Base-by-base conservation (phyloP, 495 filamentous ascomycete genomes). In the Talaromyces ruber region DNA sequence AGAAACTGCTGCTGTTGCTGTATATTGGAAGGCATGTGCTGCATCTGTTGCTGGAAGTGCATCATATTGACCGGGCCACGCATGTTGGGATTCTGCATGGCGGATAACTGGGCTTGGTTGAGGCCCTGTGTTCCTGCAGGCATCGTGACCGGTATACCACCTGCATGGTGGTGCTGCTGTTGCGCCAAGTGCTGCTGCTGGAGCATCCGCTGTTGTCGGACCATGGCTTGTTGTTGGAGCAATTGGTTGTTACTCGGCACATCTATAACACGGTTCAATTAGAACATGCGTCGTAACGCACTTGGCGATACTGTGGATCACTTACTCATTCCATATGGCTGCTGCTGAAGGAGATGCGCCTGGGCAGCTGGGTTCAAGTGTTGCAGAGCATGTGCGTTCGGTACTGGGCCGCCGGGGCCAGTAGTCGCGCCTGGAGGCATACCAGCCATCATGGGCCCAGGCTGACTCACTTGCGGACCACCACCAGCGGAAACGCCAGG, bases 401-500 rank as follows among this genome's bases (percentile, higher is more conserved):
- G 89, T 34, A 80, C 82, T 34, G 75, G 85, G 58, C 81, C 82
- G 51, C 84, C 79, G 64, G 80, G 78, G 43, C 74, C 78, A 45
- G 73, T 72, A 28, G 78, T 79, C 60, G 79, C 81, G 53, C 84
- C 89, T 52, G 88, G 88, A 66, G 89, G 88, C 85, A 96, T 93
- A 7, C 84, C 87, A 60, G 76, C 89, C 88, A 93, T 86, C 82
- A 88, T 84, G 63, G 89, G 86, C 25, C 87, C 88, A 28, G 86
- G 82, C 63, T 93, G 89, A 67, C 82, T 91, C 34, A 93, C 90
- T 66, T 94, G 91, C 55, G 86, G 84, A 43, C 83, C 85, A 61
- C 86, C 87, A 7, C 91, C 89, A 9, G 83, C 89, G 37, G 91
- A 92, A n/a, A 91, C 91, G 45, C 88, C 89, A 68, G 89, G 88